phyloP scores from a whole-genome alignment of 495 filamentous ascomycete genomes.

The Evernia prunastri region DNA sequence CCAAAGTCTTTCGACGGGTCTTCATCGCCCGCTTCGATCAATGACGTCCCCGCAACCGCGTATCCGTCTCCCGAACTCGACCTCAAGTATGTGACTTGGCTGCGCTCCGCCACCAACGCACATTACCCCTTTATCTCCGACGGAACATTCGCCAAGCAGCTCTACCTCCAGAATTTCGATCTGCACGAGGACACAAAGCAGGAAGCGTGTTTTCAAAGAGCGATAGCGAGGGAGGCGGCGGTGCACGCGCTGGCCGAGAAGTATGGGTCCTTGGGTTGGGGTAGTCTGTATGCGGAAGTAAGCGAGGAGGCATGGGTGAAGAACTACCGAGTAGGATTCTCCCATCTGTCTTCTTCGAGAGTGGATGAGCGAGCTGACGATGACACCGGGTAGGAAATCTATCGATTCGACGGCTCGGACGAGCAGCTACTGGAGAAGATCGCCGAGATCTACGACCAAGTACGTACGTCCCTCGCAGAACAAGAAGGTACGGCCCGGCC shows the following conservation, averaged over 20 bases:
- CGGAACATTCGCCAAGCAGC: background rate
- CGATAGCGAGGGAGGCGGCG: background rate
- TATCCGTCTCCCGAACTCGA: background rate
- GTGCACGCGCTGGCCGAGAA: background rate
- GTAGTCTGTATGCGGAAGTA: background rate
- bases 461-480: background rate
- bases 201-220: accelerated
- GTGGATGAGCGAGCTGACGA: background rate
- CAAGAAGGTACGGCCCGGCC: background rate
- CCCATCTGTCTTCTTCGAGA: background rate
- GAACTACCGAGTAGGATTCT: background rate
- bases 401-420: background rate
- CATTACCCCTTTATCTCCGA: conserved; percentile 1
- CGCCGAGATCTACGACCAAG: background rate
- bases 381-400: background rate
- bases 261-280: conserved; percentile 2
- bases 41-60: background rate
- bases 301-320: background rate
- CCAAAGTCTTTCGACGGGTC: background rate
- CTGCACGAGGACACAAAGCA: background rate
- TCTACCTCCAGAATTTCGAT: conserved; percentile 1
- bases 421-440: background rate
- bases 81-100: conserved; percentile 1
- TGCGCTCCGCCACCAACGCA: background rate
- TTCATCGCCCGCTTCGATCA: background rate